phyloP scores from a whole-genome alignment of 768 basidiomycete species.

The Leccinum barrowsii region DNA sequence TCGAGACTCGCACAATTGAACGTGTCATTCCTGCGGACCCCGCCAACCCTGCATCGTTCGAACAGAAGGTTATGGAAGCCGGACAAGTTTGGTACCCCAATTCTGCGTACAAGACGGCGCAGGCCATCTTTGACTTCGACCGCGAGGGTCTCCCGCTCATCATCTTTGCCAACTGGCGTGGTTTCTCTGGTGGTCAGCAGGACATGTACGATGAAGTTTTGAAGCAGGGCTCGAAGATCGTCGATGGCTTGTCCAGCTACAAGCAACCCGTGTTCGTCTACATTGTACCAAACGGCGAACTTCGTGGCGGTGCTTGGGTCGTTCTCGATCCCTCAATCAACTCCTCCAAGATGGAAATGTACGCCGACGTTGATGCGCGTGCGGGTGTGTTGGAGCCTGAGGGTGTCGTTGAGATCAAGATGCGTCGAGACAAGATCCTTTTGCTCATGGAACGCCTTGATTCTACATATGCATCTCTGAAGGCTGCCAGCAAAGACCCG shows the following conservation, averaged over 20 bases:
- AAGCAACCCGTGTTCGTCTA: slow-evolving; percentile 98
- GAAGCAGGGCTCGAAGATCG: slow-evolving; percentile 97
- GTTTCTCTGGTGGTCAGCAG: slow-evolving; percentile 99
- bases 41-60: slow-evolving; percentile 93
- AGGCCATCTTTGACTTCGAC: slow-evolving; percentile 98
- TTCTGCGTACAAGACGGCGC: slow-evolving; percentile 98
- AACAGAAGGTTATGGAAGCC: slow-evolving; percentile 99
- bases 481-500: slow-evolving; percentile 73
- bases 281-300: slow-evolving; percentile 96
- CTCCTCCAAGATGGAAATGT: slow-evolving; percentile 98
- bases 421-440: slow-evolving; percentile 92
- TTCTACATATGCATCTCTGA: slow-evolving; percentile 72
- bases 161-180: slow-evolving; percentile 99
- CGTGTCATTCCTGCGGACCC: slow-evolving; percentile 96
- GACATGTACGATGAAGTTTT: slow-evolving; percentile 98
- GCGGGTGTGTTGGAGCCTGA: slow-evolving; percentile 97
- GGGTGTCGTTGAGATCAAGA: slow-evolving; percentile 96
- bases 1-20: slow-evolving; percentile 96
- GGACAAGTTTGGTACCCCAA: slow-evolving; percentile 99
- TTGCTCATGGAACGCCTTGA: slow-evolving; percentile 93
- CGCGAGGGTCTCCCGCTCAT: slow-evolving; percentile 95
- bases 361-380: slow-evolving; percentile 91
- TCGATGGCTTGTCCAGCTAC: slow-evolving; percentile 95
- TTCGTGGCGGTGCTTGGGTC: slow-evolving; percentile 99
- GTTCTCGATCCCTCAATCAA: slow-evolving; percentile 99